Percentiles rank a stretch among this genome's conserved stretches.
These are phyloP conservation scores for Conringia planisiliqua DNA, from an alignment of 345 rosid species.

Conservation along the genomic window DNA sequence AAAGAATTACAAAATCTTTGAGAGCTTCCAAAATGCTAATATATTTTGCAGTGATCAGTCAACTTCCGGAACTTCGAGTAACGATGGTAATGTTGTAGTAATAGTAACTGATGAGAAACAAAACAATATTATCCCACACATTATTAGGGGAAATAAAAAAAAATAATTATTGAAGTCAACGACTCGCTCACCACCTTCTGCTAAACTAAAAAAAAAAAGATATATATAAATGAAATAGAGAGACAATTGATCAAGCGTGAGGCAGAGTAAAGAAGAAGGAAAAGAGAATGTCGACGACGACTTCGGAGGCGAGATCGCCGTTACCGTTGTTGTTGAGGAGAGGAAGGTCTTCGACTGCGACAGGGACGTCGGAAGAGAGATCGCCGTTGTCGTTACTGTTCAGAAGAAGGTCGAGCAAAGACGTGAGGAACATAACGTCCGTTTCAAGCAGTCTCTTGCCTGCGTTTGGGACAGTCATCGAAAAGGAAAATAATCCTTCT, in stretches of 20 bases:
- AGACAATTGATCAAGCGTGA: background rate
- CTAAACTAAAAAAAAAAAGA: background rate
- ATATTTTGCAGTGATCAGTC: background rate
- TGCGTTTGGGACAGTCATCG: constrained; percentile 75
- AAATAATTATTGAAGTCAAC: constrained; percentile 15
- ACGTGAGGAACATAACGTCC: constrained; percentile 54
- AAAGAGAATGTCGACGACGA: constrained; percentile 30
- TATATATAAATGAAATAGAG: constrained; percentile 5
- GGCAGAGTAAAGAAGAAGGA: constrained; percentile 14
- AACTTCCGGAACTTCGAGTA: no score
- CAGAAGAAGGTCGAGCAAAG: constrained; percentile 55
- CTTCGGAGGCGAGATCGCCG: constrained; percentile 41
- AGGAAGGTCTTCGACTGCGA: constrained; percentile 29
- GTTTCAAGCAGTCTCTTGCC: constrained; percentile 88
- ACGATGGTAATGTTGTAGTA: background rate
- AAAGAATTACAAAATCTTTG: background rate
- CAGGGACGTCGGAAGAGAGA: constrained; percentile 29
- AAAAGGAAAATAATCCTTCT: constrained; percentile 39
- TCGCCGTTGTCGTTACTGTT: constrained; percentile 48
- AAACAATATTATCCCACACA: background rate
- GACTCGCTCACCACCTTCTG: background rate
- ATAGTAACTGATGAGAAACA: background rate
- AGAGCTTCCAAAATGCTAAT: background rate
- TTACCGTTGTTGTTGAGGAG: constrained; percentile 50
- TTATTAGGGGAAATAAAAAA: background rate